These are phyloP conservation scores for Talaromyces sp. DNA, from an alignment of 2,329 filamentous ascomycete species.

Conservation along the genomic window DNA sequence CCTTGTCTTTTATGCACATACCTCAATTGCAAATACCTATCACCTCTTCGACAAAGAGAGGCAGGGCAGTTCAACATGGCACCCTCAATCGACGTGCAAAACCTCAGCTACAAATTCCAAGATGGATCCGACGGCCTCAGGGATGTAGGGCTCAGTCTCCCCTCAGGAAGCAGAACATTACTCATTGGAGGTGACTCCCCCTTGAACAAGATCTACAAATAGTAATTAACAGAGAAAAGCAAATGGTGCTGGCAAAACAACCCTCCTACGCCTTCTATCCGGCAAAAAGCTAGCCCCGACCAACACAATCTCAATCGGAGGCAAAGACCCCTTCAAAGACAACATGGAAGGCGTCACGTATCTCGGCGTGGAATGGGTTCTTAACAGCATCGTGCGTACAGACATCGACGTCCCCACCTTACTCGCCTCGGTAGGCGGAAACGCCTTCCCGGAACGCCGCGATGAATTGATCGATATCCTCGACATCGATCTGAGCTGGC, in stretches of 20 bases:
- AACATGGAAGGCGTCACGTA: slow-evolving; percentile 93
- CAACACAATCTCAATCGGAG: slow-evolving; percentile 69
- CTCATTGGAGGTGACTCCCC: slow-evolving; percentile 67
- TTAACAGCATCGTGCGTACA: slow-evolving; percentile 91
- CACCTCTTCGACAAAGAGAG: neutral
- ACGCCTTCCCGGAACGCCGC: slow-evolving; percentile 73
- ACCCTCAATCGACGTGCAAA: slow-evolving; percentile 66
- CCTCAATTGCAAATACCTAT: neutral
- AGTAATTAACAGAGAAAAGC: slow-evolving; percentile 44
- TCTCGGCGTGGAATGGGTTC: slow-evolving; percentile 94
- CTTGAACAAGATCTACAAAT: neutral
- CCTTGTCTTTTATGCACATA: neutral
- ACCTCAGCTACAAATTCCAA: slow-evolving; percentile 84
- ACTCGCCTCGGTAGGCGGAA: slow-evolving; percentile 77
- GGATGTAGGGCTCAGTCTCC: slow-evolving; percentile 70
- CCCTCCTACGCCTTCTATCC: slow-evolving; percentile 85
- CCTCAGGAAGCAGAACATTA: slow-evolving; percentile 78
- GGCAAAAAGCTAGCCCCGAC: slow-evolving; percentile 88
- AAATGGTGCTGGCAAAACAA: slow-evolving; percentile 97
- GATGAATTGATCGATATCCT: slow-evolving; percentile 85
- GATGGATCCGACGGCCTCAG: slow-evolving; percentile 76
- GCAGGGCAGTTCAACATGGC: slow-evolving; percentile 19
- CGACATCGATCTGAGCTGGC: slow-evolving; percentile 88
- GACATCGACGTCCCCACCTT: slow-evolving; percentile 90
- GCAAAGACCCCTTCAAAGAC: slow-evolving; percentile 86